A percentile compares a stretch with the other conserved stretches of the same genome.
Evolutionary conservation across 345 rosid genomes (phyloP).

Genomic region (Arabis alpina): DNA sequence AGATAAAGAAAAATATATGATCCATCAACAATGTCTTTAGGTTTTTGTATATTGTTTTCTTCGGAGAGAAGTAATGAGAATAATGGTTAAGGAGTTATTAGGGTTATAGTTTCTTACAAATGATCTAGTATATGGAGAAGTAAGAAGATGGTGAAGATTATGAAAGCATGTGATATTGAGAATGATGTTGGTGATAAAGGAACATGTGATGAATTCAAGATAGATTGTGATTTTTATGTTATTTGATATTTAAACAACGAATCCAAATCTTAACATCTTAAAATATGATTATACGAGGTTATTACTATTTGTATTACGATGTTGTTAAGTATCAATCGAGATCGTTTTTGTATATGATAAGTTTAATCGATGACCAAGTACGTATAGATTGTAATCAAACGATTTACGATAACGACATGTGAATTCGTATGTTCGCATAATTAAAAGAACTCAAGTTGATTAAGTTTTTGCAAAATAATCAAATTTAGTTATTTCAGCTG

Average conservation of each 20-base stretch:
- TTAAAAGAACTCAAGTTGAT: no score
- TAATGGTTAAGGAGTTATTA: conserved; percentile 15
- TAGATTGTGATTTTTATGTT: background rate
- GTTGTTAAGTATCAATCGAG: background rate
- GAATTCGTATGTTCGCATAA: no score
- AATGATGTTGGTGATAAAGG: conserved; percentile 37
- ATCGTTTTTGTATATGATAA: conserved; percentile 18
- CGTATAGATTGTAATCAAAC: no score
- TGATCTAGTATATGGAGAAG: conserved; percentile 5
- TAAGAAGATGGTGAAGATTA: conserved; percentile 23
- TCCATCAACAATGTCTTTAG: conserved; percentile 39
- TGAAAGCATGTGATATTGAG: conserved; percentile 41
- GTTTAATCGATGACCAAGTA: background rate
- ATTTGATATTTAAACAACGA: no score
- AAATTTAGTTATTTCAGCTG: no score
- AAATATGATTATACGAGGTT: no score
- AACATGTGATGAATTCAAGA: conserved; percentile 36
- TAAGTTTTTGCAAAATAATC: no score
- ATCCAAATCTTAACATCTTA: no score
- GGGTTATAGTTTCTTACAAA: conserved; percentile 22
- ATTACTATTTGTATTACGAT: no score
- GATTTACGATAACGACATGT: background rate
- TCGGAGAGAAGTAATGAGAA: conserved; percentile 27
- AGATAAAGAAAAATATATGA: conserved; percentile 29
- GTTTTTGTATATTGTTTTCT: conserved; percentile 1